A percentile compares a stretch with the other conserved stretches of the same genome.
phyloP scores from a whole-genome alignment of 2,329 filamentous ascomycete genomes.

The Fusarium agapanthi region DNA sequence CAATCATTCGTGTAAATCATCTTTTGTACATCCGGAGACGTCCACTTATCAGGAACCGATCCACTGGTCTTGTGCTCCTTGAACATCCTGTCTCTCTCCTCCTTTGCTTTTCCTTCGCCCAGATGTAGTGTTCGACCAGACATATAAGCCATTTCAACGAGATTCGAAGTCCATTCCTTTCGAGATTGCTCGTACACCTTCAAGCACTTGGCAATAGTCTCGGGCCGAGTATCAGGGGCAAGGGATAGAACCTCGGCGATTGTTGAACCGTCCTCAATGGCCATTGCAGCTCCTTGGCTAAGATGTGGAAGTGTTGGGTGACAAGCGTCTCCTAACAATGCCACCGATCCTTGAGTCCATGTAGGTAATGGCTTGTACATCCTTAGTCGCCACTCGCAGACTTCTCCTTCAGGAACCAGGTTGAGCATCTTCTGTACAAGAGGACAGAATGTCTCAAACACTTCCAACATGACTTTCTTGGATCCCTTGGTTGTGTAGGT shows the following conservation, averaged over 20 bases:
- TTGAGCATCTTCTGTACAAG: slow-evolving; percentile 68
- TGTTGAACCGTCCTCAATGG: slow-evolving; percentile 70
- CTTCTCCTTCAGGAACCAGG: slow-evolving; percentile 69
- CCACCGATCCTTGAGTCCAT: slow-evolving; percentile 65
- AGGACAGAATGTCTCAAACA: slow-evolving; percentile 69
- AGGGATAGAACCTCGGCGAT: slow-evolving; percentile 37
- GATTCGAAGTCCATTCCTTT: slow-evolving; percentile 41
- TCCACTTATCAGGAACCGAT: slow-evolving; percentile 73
- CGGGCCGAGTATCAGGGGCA: slow-evolving; percentile 32
- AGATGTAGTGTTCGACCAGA: slow-evolving; percentile 64
- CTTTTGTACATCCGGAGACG: slow-evolving; percentile 73
- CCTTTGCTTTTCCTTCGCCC: slow-evolving; percentile 65
- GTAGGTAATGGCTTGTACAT: slow-evolving; percentile 69
- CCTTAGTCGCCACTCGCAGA: slow-evolving; percentile 73
- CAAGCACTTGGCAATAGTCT: slow-evolving; percentile 39
- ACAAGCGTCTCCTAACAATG: slow-evolving; percentile 70
- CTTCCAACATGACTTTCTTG: slow-evolving; percentile 67
- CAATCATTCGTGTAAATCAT: slow-evolving; percentile 73
- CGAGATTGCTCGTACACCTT: slow-evolving; percentile 40
- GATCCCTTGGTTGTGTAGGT: slow-evolving; percentile 71
- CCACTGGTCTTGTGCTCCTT: slow-evolving; percentile 59
- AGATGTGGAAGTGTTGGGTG: slow-evolving; percentile 75
- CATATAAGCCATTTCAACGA: slow-evolving; percentile 39
- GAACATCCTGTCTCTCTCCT: slow-evolving; percentile 67
- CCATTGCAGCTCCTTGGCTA: slow-evolving; percentile 73